phyloP scores from a whole-genome alignment of 139 green algal species.

The Closterium sp. region DNA sequence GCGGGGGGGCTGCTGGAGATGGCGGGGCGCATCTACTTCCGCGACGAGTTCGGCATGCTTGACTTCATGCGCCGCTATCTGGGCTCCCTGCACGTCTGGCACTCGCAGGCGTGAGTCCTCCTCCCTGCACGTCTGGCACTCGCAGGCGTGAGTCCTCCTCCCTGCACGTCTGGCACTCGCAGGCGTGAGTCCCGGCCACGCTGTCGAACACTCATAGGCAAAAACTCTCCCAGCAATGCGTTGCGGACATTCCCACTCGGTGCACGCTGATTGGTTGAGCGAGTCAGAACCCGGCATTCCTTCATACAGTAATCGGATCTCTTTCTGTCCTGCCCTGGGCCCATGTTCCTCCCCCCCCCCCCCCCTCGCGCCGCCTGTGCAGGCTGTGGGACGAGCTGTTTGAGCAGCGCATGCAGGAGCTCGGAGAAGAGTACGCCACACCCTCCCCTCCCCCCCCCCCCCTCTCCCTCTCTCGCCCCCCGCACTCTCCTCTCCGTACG shows the following conservation, averaged over 20 bases:
- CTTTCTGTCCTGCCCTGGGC: background rate
- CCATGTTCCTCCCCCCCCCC: background rate
- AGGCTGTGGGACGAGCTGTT: conserved; percentile 4
- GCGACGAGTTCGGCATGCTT: background rate
- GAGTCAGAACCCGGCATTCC: too few species aligned
- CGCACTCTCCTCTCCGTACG: too few species aligned
- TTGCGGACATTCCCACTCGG: too few species aligned
- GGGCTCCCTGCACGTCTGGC: background rate
- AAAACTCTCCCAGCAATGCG: too few species aligned
- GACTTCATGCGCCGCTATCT: conserved; percentile 6
- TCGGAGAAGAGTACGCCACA: background rate
- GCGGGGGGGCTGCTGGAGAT: background rate
- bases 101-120: background rate
- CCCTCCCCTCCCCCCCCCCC: too few species aligned
- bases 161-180: background rate
- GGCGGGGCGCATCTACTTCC: background rate
- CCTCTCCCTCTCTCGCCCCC: background rate
- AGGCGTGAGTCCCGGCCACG: background rate
- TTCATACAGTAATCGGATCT: too few species aligned
- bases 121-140: background rate
- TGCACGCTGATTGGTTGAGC: too few species aligned
- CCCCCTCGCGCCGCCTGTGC: background rate
- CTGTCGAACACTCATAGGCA: too few species aligned
- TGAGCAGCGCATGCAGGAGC: conserved; percentile 1
- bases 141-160: background rate